These are phyloP conservation scores for Aspergillus brasiliensis DNA, from an alignment of 2,329 filamentous ascomycete genomes.

Conservation along the genomic window DNA sequence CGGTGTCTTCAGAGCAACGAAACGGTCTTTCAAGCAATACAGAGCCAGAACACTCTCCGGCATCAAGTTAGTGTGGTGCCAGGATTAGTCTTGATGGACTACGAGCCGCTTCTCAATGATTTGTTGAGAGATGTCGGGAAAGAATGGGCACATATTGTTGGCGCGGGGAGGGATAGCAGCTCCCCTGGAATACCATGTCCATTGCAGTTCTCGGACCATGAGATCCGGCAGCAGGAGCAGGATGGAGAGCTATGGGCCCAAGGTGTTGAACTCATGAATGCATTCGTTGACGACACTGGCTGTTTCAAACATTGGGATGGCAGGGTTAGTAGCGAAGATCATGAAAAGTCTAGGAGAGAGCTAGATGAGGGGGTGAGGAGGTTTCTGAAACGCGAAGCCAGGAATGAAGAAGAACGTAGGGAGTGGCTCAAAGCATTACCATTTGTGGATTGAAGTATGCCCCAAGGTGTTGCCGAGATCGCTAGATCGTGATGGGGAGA, in stretches of 20 bases:
- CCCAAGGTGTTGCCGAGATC: too few species aligned
- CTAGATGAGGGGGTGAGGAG: slow-evolving; percentile 26
- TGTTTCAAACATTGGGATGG: slow-evolving; percentile 31
- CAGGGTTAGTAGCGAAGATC: slow-evolving; percentile 23
- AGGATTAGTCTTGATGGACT: slow-evolving; percentile 25
- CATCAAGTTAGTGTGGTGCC: slow-evolving; percentile 26
- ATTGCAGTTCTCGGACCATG: slow-evolving; percentile 22
- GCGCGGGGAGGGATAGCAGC: slow-evolving; percentile 7
- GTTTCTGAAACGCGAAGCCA: slow-evolving; percentile 28
- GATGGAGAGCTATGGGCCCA: slow-evolving; percentile 27
- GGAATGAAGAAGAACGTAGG: slow-evolving; percentile 22
- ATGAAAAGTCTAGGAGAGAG: slow-evolving; percentile 22
- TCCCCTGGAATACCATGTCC: slow-evolving; percentile 17
- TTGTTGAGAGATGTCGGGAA: slow-evolving; percentile 24
- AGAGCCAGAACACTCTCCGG: slow-evolving; percentile 22
- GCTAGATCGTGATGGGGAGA: too few species aligned
- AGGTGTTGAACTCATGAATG: slow-evolving; percentile 27
- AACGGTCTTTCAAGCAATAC: slow-evolving; percentile 21
- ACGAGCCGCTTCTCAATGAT: slow-evolving; percentile 23
- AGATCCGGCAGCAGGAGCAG: slow-evolving; percentile 21
- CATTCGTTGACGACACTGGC: slow-evolving; percentile 25
- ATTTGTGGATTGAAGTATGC: slow-evolving; percentile 23
- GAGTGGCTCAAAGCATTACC: slow-evolving; percentile 24
- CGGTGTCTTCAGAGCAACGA: slow-evolving; percentile 20
- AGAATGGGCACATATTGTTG: slow-evolving; percentile 22